These are phyloP conservation scores for Chytriomyces hyalinus DNA, from an alignment of 192 early-diverging fungal genomes.

Conservation along the genomic window DNA sequence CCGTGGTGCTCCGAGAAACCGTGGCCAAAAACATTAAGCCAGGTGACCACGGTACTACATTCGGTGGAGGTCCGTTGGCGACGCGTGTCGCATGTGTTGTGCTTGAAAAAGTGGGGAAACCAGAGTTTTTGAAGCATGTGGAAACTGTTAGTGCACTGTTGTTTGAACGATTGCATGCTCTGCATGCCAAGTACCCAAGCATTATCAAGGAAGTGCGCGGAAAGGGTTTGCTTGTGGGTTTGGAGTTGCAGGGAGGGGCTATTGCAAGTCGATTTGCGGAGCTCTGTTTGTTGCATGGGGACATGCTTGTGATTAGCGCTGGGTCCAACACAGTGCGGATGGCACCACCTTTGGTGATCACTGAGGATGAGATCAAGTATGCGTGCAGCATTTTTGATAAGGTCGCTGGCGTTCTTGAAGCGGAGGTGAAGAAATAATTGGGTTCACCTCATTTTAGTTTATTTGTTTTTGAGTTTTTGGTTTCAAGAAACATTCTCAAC, in stretches of 20 bases:
- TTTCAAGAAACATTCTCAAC: too few species aligned
- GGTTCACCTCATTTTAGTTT: too few species aligned
- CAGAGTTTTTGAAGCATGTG: conserved; percentile 78
- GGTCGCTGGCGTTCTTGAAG: conserved; percentile 50
- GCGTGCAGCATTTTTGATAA: conserved; percentile 76
- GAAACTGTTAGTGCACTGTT: conserved; percentile 68
- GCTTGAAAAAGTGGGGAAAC: conserved; percentile 67
- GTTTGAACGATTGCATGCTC: conserved; percentile 37
- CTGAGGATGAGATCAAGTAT: conserved; percentile 75
- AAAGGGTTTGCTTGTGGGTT: conserved; percentile 83
- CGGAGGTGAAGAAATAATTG: background rate
- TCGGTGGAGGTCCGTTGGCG: conserved; percentile 93
- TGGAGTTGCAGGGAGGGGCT: conserved; percentile 61
- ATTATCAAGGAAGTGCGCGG: conserved; percentile 81
- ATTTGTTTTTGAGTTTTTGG: too few species aligned
- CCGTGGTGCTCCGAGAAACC: conserved; percentile 75
- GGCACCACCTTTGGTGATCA: conserved; percentile 86
- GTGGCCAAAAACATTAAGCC: conserved; percentile 83
- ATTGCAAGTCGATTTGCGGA: conserved; percentile 64
- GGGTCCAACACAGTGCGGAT: conserved; percentile 89
- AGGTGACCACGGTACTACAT: conserved; percentile 98
- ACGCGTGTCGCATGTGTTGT: conserved; percentile 83
- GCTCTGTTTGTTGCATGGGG: conserved; percentile 77
- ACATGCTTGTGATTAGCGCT: conserved; percentile 83
- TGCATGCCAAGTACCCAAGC: conserved; percentile 50